These are phyloP conservation scores for Lecanicillium sp. DNA, from an alignment of 2,329 filamentous ascomycete genomes.

Conservation along the genomic window DNA sequence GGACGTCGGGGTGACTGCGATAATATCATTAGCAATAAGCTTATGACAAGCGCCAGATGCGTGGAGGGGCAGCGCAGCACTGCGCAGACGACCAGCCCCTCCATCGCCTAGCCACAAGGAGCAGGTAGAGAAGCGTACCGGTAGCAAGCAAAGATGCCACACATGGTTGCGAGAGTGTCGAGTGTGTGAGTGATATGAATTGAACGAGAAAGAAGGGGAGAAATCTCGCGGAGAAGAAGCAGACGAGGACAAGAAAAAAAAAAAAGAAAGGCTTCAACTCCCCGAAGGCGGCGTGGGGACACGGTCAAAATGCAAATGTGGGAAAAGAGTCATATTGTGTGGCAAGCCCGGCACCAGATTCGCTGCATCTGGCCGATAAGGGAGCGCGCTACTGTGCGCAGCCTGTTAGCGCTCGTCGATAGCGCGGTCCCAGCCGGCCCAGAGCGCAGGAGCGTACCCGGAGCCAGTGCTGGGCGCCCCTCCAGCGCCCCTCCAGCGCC, in stretches of 20 bases:
- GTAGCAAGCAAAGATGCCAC: conserved; percentile 96
- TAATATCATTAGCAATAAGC: conserved; percentile 20
- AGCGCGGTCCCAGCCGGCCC: no score
- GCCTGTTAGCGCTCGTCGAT: background rate
- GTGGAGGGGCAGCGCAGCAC: conserved; percentile 11
- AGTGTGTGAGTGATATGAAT: background rate
- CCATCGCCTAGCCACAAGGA: conserved; percentile 22
- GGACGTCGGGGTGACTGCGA: conserved; percentile 77
- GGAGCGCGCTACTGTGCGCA: background rate
- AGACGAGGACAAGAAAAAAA: background rate
- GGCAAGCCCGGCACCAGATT: background rate
- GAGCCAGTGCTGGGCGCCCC: no score
- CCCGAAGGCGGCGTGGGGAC: conserved; percentile 14
- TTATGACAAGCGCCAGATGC: conserved; percentile 1
- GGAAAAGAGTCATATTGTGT: conserved; percentile 5
- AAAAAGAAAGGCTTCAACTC: conserved; percentile 4
- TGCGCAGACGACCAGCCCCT: conserved; percentile 29
- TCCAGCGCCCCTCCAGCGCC: background rate
- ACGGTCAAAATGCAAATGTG: background rate
- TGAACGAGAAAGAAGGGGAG: conserved; percentile 13
- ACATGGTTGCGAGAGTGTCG: conserved; percentile 58
- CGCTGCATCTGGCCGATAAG: background rate
- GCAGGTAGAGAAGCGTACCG: conserved; percentile 48
- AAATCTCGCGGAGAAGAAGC: conserved; percentile 14
- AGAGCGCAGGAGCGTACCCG: no score